A percentile compares a stretch with the other conserved stretches of the same genome.
Evolutionary conservation across 208 protist species (phyloP).

Genomic region (Trypanosoma vivax): DNA sequence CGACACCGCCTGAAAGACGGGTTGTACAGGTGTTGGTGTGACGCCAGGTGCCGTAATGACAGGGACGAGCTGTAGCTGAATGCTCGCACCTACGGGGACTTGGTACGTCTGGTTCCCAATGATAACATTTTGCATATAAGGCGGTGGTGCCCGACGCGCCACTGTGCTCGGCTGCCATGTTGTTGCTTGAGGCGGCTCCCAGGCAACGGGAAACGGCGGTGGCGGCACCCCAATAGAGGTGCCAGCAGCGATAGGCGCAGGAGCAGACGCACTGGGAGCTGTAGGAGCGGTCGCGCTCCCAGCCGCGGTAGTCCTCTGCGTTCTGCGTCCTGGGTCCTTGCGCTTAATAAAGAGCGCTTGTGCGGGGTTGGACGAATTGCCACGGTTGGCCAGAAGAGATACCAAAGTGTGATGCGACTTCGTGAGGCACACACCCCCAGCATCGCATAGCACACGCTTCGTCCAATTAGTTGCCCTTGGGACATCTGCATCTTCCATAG

Average conservation of each 20-base stretch:
- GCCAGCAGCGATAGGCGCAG: background rate
- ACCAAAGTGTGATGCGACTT: constrained; percentile 10
- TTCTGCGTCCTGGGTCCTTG: background rate
- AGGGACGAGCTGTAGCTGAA: constrained; percentile 58
- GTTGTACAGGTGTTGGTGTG: background rate
- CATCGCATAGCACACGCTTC: constrained; percentile 27
- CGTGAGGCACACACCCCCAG: constrained; percentile 10
- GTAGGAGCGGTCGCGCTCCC: background rate
- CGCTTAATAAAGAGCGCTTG: constrained; percentile 15
- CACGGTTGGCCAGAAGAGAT: constrained; percentile 12
- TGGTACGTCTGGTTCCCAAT: constrained; percentile 52
- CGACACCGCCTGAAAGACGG: constrained; percentile 3
- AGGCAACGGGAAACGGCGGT: constrained; percentile 11
- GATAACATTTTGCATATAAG: constrained; percentile 41
- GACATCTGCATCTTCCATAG: constrained; percentile 16
- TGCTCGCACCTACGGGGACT: constrained; percentile 35
- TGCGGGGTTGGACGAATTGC: constrained; percentile 8
- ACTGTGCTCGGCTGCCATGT: background rate
- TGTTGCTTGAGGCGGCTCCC: constrained; percentile 2
- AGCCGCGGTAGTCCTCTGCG: no score
- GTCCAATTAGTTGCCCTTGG: constrained; percentile 8
- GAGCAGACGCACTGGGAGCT: background rate
- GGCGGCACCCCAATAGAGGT: constrained; percentile 3
- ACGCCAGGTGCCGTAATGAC: constrained; percentile 34
- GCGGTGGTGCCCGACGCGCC: constrained; percentile 21